Evolutionary conservation across 768 basidiomycete genomes (phyloP), one percentile per base, ranked within the genome.

Genomic region (Boletus insuetus): DNA sequence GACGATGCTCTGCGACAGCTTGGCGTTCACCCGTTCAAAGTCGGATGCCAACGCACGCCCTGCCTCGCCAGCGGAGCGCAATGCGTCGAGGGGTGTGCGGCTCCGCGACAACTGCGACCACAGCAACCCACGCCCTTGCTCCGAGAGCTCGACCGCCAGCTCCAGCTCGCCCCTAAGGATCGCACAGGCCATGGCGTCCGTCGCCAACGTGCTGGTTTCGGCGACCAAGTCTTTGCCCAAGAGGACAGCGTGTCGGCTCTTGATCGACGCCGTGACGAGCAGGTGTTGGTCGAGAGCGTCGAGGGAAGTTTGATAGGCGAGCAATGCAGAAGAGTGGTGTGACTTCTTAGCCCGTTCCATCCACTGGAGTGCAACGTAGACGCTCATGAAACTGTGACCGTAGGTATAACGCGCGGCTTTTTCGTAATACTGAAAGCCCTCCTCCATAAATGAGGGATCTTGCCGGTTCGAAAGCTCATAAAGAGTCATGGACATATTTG

Each of bases 91-190:
- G 4, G 71, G 59, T 8, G 62, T 66, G 19, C 62, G 64, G 35
- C 56, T 65, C 26, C 67, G 66, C 2, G 61, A 54, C 51, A 73
- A 32, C 12, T 69, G 64, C 1, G 71, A 63, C 70, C 70, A 72
- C 29, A 73, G 26, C 3, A 73, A 34, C 3, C 66, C 63, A 6
- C 69, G 62, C 3, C 71, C 69, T 31, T 73, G 68, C 44, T 71
- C 70, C 6, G 75, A 65, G 61, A 74, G 70, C 45, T 76, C 73
- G 9, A 76, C 55, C 39, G 67, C 70, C 26, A 60, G 50, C 20
- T 52, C 55, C 24, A 65, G 38, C 37, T 65, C 44, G 3, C 60
- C 63, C 17, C 22, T 50, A 0, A n/a, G 22, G 32, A 69, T 63
- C 1, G 70, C 74, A 49, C 65, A 67, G 8, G 67, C 49, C 6